Evolutionary conservation across 2,329 filamentous ascomycete species (phyloP).

Genomic region (Penicillium sp.): DNA sequence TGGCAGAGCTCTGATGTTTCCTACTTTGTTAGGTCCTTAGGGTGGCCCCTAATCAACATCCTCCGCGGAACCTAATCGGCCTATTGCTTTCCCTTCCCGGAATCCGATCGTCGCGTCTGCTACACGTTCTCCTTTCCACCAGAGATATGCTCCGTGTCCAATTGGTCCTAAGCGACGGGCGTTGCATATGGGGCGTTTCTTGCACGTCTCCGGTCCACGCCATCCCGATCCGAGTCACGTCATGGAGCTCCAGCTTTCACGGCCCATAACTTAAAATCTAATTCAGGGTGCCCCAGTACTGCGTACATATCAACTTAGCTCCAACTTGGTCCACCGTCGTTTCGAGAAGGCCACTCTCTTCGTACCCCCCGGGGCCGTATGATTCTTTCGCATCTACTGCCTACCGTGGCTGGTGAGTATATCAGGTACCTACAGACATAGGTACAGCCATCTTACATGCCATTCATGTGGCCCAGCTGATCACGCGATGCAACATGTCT

Average conservation of each 20-base stretch:
- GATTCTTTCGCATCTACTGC: too few relatives aligned
- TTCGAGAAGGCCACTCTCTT: not conserved
- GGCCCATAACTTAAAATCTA: not conserved
- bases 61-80: not conserved
- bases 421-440: too few relatives aligned
- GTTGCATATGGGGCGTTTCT: not conserved
- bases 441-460: not conserved
- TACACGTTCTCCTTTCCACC: not conserved
- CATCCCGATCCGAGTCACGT: conserved; percentile 34
- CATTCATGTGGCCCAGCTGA: not conserved
- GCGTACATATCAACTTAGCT: not conserved
- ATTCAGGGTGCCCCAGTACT: not conserved
- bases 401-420: too few relatives aligned
- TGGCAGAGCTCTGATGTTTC: not conserved
- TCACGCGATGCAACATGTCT: not conserved
- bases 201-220: conserved; percentile 13
- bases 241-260: conserved; percentile 26
- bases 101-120: not conserved
- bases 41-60: not conserved
- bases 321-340: not conserved
- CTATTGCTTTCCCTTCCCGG: not conserved
- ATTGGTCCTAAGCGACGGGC: not conserved
- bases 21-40: not conserved
- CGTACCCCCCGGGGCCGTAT: too few relatives aligned
- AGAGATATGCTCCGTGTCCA: not conserved